Evolutionary conservation across 345 rosid genomes (phyloP).

Genomic region (Citrus inodora): DNA sequence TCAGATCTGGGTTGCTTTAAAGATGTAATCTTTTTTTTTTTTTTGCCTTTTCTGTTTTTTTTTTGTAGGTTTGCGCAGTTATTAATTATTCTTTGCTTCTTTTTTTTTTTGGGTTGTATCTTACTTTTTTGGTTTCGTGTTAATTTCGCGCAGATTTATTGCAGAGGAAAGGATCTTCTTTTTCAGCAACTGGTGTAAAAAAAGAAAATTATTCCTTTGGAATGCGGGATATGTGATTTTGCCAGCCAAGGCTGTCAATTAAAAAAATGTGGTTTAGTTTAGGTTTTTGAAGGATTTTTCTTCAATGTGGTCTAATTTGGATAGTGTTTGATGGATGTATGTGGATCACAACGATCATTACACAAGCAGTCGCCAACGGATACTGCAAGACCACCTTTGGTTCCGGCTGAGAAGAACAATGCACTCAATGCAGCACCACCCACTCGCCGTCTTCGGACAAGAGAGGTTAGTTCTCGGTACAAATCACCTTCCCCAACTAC

Average conservation of each 20-base stretch:
- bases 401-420: conserved; percentile 76
- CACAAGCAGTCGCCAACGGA: conserved; percentile 49
- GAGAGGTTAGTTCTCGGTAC: conserved; percentile 79
- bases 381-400: conserved; percentile 56
- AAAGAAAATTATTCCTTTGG: conserved; percentile 13
- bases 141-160: conserved; percentile 53
- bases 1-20: conserved; percentile 51
- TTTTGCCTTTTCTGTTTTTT: neutral
- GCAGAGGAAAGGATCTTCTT: conserved; percentile 49
- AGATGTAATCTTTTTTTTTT: conserved; percentile 33
- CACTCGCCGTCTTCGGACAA: conserved; percentile 54
- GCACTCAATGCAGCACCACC: conserved; percentile 44
- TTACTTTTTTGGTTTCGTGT: conserved; percentile 36
- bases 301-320: conserved; percentile 59
- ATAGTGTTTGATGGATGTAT: conserved; percentile 71
- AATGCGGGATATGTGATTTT: conserved; percentile 32
- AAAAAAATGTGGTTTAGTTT: conserved; percentile 23
- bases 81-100: conserved; percentile 35
- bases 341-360: conserved; percentile 40
- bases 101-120: conserved; percentile 18
- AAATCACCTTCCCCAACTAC: conserved; percentile 69
- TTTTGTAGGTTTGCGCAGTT: conserved; percentile 14
- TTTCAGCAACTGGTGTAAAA: conserved; percentile 30
- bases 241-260: conserved; percentile 25
- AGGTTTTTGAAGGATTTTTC: conserved; percentile 21